Evolutionary conservation across 306 rosid species (phyloP).

Genomic region (Canavalia ensiformis): DNA sequence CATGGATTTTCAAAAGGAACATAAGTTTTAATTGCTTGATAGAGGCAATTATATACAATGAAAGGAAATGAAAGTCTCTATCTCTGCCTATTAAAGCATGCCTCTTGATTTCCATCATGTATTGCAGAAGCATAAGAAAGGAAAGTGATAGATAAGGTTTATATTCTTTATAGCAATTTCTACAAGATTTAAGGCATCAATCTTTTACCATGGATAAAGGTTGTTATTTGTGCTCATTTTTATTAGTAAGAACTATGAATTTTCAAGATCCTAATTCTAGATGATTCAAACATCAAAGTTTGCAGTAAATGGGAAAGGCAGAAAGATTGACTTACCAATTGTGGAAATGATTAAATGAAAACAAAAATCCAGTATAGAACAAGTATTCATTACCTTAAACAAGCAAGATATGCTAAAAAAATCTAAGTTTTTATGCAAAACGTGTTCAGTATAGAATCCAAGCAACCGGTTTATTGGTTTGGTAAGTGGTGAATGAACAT

Average conservation of each 20-base stretch:
- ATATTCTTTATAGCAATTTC: background rate
- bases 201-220: background rate
- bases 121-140: background rate
- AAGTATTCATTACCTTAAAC: background rate
- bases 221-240: background rate
- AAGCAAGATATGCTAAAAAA: background rate
- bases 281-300: background rate
- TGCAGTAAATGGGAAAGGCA: background rate
- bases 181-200: background rate
- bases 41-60: background rate
- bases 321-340: constrained; percentile 29
- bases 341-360: background rate
- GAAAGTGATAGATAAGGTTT: background rate
- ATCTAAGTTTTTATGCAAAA: background rate
- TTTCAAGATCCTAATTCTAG: background rate
- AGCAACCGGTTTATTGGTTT: background rate
- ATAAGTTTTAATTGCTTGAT: background rate
- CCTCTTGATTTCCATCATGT: background rate
- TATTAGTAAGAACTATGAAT: background rate
- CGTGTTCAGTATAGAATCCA: background rate
- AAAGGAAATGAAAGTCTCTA: background rate
- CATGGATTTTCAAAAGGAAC: background rate
- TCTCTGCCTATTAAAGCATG: background rate
- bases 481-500: background rate
- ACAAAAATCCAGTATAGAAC: background rate